Evolutionary conservation across 164 flowering plant genomes (phyloP).

Genomic region (Piper longum): DNA sequence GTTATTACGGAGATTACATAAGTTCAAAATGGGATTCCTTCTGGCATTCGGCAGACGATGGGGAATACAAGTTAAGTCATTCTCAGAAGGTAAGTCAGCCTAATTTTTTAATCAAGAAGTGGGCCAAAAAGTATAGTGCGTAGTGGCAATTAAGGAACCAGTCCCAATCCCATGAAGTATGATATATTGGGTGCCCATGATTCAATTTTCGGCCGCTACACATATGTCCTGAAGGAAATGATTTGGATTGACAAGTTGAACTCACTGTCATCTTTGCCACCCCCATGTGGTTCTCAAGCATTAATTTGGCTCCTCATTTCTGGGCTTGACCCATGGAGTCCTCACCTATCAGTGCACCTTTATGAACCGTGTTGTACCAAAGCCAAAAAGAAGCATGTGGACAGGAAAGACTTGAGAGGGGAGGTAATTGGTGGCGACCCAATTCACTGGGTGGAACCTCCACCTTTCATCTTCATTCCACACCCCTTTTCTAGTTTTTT

Average conservation of each 20-base stretch:
- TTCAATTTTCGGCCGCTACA: background rate
- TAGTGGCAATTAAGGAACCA: too few species aligned
- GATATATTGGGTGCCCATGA: background rate
- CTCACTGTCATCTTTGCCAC: background rate
- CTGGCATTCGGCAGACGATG: too few species aligned
- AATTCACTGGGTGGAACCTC: background rate
- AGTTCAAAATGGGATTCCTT: too few species aligned
- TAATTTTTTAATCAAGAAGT: too few species aligned
- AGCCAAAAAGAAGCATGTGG: background rate
- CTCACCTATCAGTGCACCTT: background rate
- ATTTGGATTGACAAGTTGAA: background rate
- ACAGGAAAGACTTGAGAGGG: background rate
- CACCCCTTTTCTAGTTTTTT: too few species aligned
- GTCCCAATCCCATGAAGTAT: too few species aligned
- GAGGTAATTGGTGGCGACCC: background rate
- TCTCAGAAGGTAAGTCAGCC: too few species aligned
- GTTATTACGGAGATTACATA: too few species aligned
- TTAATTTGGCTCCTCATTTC: background rate
- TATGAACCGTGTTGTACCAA: background rate
- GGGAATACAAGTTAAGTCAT: too few species aligned
- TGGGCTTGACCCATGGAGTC: background rate
- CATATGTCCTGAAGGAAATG: background rate
- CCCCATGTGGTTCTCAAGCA: background rate
- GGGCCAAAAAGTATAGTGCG: too few species aligned
- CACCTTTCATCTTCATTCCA: too few species aligned